phyloP scores from a whole-genome alignment of 179 eudicot species.

The Silene coronaria region DNA sequence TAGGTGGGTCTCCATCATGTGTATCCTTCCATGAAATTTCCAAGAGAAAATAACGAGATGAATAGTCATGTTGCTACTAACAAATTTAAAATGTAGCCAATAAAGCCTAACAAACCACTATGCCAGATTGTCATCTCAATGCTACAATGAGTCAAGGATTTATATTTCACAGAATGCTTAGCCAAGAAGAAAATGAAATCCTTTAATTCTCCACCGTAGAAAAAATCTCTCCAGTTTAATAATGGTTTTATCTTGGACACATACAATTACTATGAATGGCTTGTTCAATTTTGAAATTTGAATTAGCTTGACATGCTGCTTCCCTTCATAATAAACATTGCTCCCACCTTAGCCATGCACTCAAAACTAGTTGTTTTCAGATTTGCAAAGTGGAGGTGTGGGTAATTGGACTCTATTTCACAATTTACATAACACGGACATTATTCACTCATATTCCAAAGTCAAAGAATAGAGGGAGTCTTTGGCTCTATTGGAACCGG shows the following conservation, averaged over 20 bases:
- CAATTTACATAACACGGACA: no score
- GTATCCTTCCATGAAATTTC: constrained; percentile 17
- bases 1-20: constrained; percentile 12
- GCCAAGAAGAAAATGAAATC: neutral
- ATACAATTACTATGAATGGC: neutral
- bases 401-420: no score
- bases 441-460: no score
- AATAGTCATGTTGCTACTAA: neutral
- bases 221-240: neutral
- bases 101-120: constrained; percentile 5
- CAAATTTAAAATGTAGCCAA: neutral
- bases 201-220: neutral
- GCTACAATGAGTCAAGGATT: neutral
- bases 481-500: no score
- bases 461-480: no score
- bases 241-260: neutral
- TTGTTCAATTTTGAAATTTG: neutral
- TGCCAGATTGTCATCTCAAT: neutral
- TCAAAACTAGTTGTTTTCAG: neutral
- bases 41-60: constrained; percentile 9
- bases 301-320: neutral
- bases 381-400: neutral
- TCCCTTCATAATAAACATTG: neutral
- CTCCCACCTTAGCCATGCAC: neutral
- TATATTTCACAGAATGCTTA: constrained; percentile 6